A percentile compares a stretch with the other conserved stretches of the same genome.
phyloP scores from a whole-genome alignment of 176 grass and related monocot genomes.

The Pontederia paniculata region DNA sequence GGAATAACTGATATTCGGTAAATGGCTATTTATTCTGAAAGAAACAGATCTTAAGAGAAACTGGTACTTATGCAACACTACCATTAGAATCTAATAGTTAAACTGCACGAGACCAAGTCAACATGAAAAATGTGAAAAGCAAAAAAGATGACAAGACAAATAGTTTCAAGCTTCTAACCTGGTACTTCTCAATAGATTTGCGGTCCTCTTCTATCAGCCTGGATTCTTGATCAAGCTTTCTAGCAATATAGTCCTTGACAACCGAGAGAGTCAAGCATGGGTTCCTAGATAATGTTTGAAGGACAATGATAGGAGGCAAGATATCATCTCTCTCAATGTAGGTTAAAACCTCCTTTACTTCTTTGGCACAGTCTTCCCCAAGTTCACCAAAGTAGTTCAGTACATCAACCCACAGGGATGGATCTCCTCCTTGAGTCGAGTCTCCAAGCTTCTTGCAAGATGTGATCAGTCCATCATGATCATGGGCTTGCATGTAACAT shows the following conservation, averaged over 20 bases:
- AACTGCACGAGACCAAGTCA: too few relatives aligned
- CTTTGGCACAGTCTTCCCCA: slow-evolving; percentile 85
- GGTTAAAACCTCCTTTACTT: slow-evolving; percentile 91
- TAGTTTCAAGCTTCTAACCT: slow-evolving; percentile 40
- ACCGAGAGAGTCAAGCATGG: slow-evolving; percentile 75
- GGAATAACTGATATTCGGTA: too few relatives aligned
- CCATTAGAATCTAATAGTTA: too few relatives aligned
- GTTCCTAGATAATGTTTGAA: slow-evolving; percentile 81
- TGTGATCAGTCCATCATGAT: slow-evolving; percentile 92
- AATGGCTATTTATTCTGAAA: too few relatives aligned
- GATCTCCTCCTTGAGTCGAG: slow-evolving; percentile 75
- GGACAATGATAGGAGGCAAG: slow-evolving; percentile 79
- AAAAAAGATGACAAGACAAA: neutral
- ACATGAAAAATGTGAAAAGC: neutral
- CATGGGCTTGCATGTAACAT: slow-evolving; percentile 92
- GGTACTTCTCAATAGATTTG: slow-evolving; percentile 80
- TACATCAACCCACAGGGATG: slow-evolving; percentile 80
- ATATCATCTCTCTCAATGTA: slow-evolving; percentile 91
- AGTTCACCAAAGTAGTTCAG: slow-evolving; percentile 95
- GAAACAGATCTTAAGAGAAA: too few relatives aligned
- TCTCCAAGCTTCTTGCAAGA: slow-evolving; percentile 90
- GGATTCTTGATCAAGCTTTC: slow-evolving; percentile 93
- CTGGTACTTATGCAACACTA: too few relatives aligned
- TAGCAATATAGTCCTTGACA: slow-evolving; percentile 92
- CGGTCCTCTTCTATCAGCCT: slow-evolving; percentile 88